Base-by-base conservation (phyloP, 2,329 filamentous ascomycete genomes). In the Chalaropsis ovoidea region DNA sequence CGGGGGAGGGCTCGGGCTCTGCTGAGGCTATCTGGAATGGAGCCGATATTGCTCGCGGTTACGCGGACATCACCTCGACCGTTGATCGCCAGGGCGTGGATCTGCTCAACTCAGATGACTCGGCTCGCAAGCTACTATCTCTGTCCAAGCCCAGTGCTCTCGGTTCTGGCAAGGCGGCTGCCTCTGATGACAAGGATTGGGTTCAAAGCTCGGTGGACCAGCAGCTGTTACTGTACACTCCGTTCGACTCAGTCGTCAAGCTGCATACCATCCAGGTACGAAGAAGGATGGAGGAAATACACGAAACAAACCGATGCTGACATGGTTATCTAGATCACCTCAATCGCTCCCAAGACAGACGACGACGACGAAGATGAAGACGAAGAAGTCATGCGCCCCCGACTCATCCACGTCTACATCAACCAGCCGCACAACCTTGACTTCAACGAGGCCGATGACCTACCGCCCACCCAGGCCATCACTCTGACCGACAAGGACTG, bases 151-250 rank as follows among this genome's bases (percentile, higher is more conserved):
- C 92, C 5, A 84, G 80, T 64, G 80, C 80, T 0, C 75, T 92
- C 8, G 65, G 74, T 76, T 61, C 84, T 85, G 71, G 81, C 77
- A 65, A 85, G 85, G 72, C 76, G 10, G 76, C 78, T 42, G 67
- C 69, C 42, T 74, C 78, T 35, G 69, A 69, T 65, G 22, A 41
- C 11, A 84, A 83, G 73, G 93, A 99, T 76, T 97, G 89, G 87
- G 86, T 97, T 24, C 90, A 96, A 79, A 96, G 90, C 75, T 93
- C 96, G 73, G 95, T 93, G 43, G 94, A 99, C 73, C 92, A 97
- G 77, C 94, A 99, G 79, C 79, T 99, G 68, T 89, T 97, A 82
- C 82, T 99, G 60, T 97, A 87, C 76, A 81, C 95, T 66, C 93
- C 94, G 0, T 96, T 99, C 77, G 87, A 92, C 75, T 85, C 87